Evolutionary conservation across 306 rosid genomes (phyloP), one percentile per base, ranked within the genome.

Genomic region (Prunus mongolica): DNA sequence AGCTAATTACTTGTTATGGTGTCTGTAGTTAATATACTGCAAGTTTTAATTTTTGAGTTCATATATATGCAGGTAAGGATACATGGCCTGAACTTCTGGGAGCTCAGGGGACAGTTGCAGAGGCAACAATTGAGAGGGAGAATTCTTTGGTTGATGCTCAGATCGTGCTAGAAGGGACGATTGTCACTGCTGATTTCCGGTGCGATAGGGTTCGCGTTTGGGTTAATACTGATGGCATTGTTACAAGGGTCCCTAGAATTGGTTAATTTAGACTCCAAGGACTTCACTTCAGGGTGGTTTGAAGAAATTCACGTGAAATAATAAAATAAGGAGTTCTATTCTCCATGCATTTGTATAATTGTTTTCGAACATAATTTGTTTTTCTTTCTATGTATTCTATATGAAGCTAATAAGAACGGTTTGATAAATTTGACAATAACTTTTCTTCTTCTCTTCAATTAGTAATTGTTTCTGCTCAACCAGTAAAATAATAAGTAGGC

Each of bases 41-140:
- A 47, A 47, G 51, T 47, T 47, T 12, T 47, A 12, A 47, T 47
- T 11, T 46, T 47, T 47, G 14, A 47, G 51, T 47, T 47, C 51
- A 10, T 14, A 14, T 52, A 13, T 47, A 5, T 16, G 57, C 57
- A 52, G 57, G 90, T 38, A 90, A 90, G 77, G 64, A 54, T 20
- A 67, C 91, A n/a, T 88, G 96, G 96, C 82, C 87, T 0, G 93
- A 88, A 75, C 76, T 88, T 65, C 71, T 88, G 14, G 91, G 93
- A 18, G 65, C 62, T 24, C 19, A 82, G 6, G 91, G 87, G 70
- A 49, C 66, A 28, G 77, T 24, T 24, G 96, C 91, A 19, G 72
- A 61, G 69, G 67, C 62, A 69, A 80, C 50, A 3, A 76, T 87
- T 19, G 69, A 69, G 76, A 78, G 61, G 7, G 90, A 88, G 67